A percentile compares a stretch with the other conserved stretches of the same genome.
These are phyloP conservation scores for Polyrhizophydium stewartii DNA, from an alignment of 371 early-diverging fungal genomes.

Conservation along the genomic window DNA sequence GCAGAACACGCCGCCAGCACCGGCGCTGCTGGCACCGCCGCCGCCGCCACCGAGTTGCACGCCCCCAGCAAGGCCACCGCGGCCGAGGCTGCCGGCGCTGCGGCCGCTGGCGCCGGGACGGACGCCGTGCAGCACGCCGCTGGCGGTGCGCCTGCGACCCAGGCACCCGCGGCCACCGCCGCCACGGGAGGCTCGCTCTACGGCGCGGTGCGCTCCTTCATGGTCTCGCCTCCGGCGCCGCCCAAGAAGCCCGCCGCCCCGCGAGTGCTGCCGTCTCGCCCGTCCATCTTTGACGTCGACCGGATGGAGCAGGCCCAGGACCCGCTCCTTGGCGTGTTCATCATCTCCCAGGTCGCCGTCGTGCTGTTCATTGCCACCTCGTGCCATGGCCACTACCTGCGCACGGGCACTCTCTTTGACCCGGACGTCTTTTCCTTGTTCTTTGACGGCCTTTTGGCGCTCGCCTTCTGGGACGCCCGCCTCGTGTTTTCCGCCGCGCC, in stretches of 20 bases:
- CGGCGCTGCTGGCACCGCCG: too few relatives aligned
- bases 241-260: background rate
- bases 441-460: background rate
- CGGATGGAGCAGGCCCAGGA: background rate
- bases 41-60: background rate
- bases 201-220: too few relatives aligned
- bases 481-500: background rate
- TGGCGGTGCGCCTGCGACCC: background rate
- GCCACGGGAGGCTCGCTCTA: too few relatives aligned
- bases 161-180: background rate
- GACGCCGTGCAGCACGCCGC: background rate
- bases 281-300: background rate
- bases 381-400: background rate
- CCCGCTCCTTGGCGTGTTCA: background rate
- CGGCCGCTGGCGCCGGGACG: background rate
- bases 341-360: background rate
- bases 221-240: too few relatives aligned
- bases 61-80: background rate
- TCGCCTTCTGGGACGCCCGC: background rate
- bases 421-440: background rate
- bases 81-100: background rate
- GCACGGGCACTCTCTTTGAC: background rate
- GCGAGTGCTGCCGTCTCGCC: background rate
- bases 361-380: slow-evolving; percentile 1
- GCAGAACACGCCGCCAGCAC: too few relatives aligned